phyloP scores from a whole-genome alignment of 2,329 filamentous ascomycete genomes.

The Shiraia sp. region DNA sequence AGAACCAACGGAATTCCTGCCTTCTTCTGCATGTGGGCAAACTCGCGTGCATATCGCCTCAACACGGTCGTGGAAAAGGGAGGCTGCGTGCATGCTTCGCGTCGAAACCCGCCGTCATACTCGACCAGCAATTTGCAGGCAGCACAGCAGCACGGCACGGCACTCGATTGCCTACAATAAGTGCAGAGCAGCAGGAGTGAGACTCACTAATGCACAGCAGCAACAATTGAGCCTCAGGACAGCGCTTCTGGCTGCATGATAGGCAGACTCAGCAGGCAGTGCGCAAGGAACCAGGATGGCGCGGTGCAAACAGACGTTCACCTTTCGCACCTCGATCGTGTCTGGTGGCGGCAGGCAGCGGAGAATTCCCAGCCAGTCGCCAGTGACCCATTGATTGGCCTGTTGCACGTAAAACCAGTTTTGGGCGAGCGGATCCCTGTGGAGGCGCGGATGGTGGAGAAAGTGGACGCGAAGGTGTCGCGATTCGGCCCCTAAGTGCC shows the following conservation, averaged over 20 bases:
- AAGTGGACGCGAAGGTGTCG: constrained; percentile 22
- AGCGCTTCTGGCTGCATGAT: constrained; percentile 1
- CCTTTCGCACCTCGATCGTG: constrained; percentile 31
- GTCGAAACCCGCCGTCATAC: constrained; percentile 23
- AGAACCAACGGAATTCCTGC: constrained; percentile 8
- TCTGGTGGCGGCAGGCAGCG: constrained; percentile 3
- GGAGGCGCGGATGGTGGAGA: constrained; percentile 8
- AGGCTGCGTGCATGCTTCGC: constrained; percentile 18
- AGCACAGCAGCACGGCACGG: too few species aligned
- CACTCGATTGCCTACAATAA: too few species aligned
- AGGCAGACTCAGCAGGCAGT: too few species aligned
- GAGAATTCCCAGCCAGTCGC: constrained; percentile 8
- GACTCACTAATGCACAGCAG: too few species aligned
- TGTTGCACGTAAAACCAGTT: constrained; percentile 12
- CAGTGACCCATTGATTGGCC: constrained; percentile 19
- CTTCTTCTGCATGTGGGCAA: constrained; percentile 10
- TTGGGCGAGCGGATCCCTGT: constrained; percentile 13
- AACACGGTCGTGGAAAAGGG: constrained; percentile 21
- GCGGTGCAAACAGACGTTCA: constrained; percentile 21
- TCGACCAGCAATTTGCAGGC: constrained; percentile 8
- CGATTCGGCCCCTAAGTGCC: constrained; percentile 13
- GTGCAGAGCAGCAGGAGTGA: too few species aligned
- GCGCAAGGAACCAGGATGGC: constrained; percentile 16
- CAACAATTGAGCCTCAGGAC: too few species aligned
- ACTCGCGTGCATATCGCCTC: constrained; percentile 31